A percentile compares a stretch with the other conserved stretches of the same genome.
These are phyloP conservation scores for Cladophialophora yegresii DNA, from an alignment of 2,329 filamentous ascomycete genomes.

Conservation along the genomic window DNA sequence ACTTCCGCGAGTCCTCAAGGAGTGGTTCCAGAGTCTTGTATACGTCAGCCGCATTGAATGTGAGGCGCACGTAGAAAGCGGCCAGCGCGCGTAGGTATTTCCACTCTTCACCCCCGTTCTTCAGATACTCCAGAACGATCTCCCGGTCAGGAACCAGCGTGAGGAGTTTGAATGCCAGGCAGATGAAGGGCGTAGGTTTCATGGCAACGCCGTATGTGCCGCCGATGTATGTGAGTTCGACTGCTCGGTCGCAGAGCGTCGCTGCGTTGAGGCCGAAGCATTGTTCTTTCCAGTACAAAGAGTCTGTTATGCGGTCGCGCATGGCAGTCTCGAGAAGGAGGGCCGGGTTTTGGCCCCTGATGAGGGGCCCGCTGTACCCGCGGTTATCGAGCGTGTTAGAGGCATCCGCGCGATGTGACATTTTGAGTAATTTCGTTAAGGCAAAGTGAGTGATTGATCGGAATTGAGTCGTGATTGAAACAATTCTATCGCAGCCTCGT, in stretches of 20 bases:
- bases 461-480: neutral
- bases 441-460: neutral
- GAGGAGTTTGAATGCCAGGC: constrained; percentile 89
- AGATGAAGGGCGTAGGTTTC: constrained; percentile 86
- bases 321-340: constrained; percentile 94
- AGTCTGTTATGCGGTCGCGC: constrained; percentile 90
- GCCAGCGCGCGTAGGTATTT: constrained; percentile 86
- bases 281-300: constrained; percentile 98
- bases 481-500: neutral
- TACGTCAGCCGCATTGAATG: constrained; percentile 77
- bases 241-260: constrained; percentile 81
- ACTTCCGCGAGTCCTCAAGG: constrained; percentile 77
- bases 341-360: constrained; percentile 91
- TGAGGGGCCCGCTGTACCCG: constrained; percentile 72
- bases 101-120: constrained; percentile 74
- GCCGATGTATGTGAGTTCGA: constrained; percentile 79
- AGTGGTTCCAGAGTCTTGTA: constrained; percentile 79
- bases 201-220: constrained; percentile 84
- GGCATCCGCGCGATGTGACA: constrained; percentile 74
- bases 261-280: constrained; percentile 90
- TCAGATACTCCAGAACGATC: constrained; percentile 76
- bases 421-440: constrained; percentile 41
- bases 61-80: constrained; percentile 89
- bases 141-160: constrained; percentile 80
- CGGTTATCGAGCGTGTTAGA: constrained; percentile 80